Evolutionary conservation across 148 eudicot species (phyloP).

Genomic region (Rhododendron williamsianum): DNA sequence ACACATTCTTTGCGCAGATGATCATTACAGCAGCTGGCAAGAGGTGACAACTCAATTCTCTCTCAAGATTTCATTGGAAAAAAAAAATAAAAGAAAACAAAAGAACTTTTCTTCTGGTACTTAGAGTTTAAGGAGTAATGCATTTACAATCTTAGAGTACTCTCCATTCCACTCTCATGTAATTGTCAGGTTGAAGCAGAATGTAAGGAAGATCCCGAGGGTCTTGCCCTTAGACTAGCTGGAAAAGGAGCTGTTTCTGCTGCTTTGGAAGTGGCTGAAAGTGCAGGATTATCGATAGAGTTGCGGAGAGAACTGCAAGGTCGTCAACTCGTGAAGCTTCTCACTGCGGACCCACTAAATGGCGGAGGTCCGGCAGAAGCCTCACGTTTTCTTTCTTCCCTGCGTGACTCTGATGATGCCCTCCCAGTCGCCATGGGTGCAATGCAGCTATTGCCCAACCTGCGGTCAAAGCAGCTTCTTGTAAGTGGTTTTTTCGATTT

Average conservation of each 20-base stretch:
- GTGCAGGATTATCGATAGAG: constrained; percentile 89
- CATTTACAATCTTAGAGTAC: not conserved
- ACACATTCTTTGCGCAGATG: constrained; percentile 81
- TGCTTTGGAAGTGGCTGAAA: constrained; percentile 97
- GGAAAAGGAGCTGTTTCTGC: constrained; percentile 98
- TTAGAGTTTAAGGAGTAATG: not conserved
- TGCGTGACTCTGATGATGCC: constrained; percentile 90
- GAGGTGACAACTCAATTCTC: constrained; percentile 49
- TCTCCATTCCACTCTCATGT: not conserved
- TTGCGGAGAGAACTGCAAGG: constrained; percentile 93
- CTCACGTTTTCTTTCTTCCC: constrained; percentile 92
- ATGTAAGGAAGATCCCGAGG: constrained; percentile 96
- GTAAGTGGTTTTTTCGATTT: constrained; percentile 34
- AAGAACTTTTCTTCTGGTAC: not conserved
- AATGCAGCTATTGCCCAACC: constrained; percentile 95
- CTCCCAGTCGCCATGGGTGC: constrained; percentile 96
- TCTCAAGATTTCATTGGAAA: not conserved
- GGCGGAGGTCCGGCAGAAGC: constrained; percentile 99
- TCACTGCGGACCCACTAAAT: constrained; percentile 88
- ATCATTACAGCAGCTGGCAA: constrained; percentile 86
- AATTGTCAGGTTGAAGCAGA: constrained; percentile 71
- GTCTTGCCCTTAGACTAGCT: constrained; percentile 90
- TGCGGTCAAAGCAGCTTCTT: constrained; percentile 94
- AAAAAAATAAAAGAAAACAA: not conserved
- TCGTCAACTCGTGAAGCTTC: constrained; percentile 96